Evolutionary conservation across 495 filamentous ascomycete genomes (phyloP).

Genomic region (Penicillium cosmopolitanum): DNA sequence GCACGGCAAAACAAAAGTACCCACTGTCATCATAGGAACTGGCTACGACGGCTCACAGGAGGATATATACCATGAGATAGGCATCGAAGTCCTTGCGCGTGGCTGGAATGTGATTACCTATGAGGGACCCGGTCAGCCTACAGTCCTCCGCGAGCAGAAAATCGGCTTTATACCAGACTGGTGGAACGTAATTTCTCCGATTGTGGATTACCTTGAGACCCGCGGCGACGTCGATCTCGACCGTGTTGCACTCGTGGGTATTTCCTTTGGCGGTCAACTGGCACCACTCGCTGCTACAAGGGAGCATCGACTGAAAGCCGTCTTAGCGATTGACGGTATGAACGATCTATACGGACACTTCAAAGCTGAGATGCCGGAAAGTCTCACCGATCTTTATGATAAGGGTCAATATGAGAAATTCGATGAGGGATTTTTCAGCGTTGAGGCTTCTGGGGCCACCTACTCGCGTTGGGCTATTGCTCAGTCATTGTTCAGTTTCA

Average conservation of each 20-base stretch:
- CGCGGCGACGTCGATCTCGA: constrained; percentile 22
- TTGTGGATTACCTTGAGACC: constrained; percentile 43
- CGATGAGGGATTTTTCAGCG: neutral
- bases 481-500: neutral
- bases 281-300: constrained; percentile 42
- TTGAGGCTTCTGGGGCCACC: neutral
- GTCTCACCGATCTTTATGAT: neutral
- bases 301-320: constrained; percentile 45
- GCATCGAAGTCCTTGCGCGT: constrained; percentile 35
- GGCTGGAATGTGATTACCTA: constrained; percentile 51
- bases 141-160: constrained; percentile 45
- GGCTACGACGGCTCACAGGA: constrained; percentile 43
- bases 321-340: constrained; percentile 42
- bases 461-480: neutral
- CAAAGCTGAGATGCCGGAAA: neutral
- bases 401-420: neutral
- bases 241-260: constrained; percentile 31
- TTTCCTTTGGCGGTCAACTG: constrained; percentile 42
- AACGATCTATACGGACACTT: neutral
- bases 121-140: constrained; percentile 53
- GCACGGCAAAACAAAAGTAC: neutral
- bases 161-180: constrained; percentile 53
- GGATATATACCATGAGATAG: constrained; percentile 42
- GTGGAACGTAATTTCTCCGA: constrained; percentile 46
- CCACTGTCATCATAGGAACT: neutral